Evolutionary conservation across 305 asterid species (phyloP).

Genomic region (Fraxinus xanthoxyloides): DNA sequence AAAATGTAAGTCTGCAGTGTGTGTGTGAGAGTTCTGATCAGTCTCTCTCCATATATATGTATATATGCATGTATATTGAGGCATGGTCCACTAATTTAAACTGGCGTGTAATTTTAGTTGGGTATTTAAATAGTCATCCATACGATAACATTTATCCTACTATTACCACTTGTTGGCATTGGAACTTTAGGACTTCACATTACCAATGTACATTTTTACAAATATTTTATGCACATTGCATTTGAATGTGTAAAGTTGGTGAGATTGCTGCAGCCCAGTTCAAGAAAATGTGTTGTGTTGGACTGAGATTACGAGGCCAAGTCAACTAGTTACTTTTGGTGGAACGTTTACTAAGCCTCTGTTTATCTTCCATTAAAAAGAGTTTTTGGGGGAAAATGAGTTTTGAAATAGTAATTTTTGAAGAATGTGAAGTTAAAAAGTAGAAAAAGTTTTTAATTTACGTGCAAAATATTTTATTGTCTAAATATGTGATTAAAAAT

Average conservation of each 20-base stretch:
- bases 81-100: background rate
- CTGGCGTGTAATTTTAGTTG: background rate
- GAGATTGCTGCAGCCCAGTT: background rate
- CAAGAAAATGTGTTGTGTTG: background rate
- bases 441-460: no score
- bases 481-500: no score
- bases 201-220: background rate
- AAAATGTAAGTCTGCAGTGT: background rate
- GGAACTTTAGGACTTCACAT: background rate
- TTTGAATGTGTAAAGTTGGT: background rate
- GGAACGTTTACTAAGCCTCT: background rate
- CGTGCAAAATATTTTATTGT: no score
- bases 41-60: background rate
- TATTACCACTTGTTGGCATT: background rate
- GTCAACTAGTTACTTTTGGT: background rate
- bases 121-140: background rate
- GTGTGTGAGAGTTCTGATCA: background rate
- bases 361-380: background rate
- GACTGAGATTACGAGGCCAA: background rate
- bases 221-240: background rate
- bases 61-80: background rate
- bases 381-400: background rate
- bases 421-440: background rate
- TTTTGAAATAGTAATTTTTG: background rate
- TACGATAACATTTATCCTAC: background rate